phyloP scores from a whole-genome alignment of 805 yeast genomes.

The Ogataea nonfermentans region DNA sequence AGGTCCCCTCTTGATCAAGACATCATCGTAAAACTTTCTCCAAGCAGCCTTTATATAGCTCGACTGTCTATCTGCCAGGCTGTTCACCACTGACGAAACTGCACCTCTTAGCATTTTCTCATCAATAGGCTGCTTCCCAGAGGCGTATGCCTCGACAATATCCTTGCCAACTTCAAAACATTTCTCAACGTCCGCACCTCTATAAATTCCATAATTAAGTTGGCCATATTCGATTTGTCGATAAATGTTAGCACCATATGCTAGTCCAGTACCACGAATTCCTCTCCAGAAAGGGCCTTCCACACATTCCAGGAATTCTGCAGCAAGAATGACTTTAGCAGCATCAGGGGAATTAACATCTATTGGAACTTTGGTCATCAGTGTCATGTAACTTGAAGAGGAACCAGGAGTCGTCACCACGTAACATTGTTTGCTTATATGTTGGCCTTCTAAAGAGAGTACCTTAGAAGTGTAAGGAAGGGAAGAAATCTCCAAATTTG shows the following conservation, averaged over 20 bases:
- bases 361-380: constrained; percentile 59
- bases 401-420: constrained; percentile 78
- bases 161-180: constrained; percentile 58
- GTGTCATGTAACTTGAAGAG: constrained; percentile 69
- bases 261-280: constrained; percentile 90
- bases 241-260: constrained; percentile 77
- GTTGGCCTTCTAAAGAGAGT: constrained; percentile 53
- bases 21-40: constrained; percentile 61
- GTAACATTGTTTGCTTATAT: constrained; percentile 52
- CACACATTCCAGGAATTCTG: constrained; percentile 75
- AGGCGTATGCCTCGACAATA: constrained; percentile 59
- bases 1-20: constrained; percentile 69
- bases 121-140: constrained; percentile 56
- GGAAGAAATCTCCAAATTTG: constrained; percentile 15
- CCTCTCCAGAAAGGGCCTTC: constrained; percentile 99
- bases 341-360: constrained; percentile 57
- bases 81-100: constrained; percentile 69
- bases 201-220: constrained; percentile 63
- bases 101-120: constrained; percentile 65
- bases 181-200: constrained; percentile 79
- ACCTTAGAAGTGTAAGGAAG: constrained; percentile 55
- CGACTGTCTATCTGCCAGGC: constrained; percentile 66
- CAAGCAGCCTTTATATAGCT: constrained; percentile 64
- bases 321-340: constrained; percentile 67
- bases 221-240: constrained; percentile 64